A percentile compares a stretch with the other conserved stretches of the same genome.
These are phyloP conservation scores for Alternaria ventricosa DNA, from an alignment of 2,329 filamentous ascomycete genomes.

Conservation along the genomic window DNA sequence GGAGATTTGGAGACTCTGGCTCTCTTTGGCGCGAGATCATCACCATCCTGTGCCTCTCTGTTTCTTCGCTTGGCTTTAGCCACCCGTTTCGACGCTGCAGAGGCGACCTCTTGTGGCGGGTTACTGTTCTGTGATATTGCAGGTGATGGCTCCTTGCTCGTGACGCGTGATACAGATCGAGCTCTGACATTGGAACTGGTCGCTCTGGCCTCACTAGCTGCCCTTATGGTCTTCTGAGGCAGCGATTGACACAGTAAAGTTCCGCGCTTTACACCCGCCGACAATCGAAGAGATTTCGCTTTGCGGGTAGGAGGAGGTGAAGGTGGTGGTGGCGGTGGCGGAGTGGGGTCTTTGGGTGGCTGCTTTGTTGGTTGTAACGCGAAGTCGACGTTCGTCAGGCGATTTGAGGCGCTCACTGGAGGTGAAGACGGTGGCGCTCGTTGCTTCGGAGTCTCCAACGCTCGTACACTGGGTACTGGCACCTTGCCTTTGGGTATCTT, in stretches of 20 bases:
- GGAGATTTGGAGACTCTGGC: conserved; percentile 4
- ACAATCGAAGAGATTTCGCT: conserved; percentile 48
- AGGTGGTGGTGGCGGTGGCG: conserved; percentile 14
- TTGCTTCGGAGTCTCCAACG: conserved; percentile 31
- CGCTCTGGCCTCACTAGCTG: conserved; percentile 6
- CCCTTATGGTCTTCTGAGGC: conserved; percentile 15
- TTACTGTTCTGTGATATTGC: neutral
- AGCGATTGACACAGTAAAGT: conserved; percentile 53
- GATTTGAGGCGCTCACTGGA: conserved; percentile 46
- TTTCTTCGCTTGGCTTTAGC: conserved; percentile 15
- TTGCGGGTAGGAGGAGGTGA: conserved; percentile 28
- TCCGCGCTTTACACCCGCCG: conserved; percentile 48
- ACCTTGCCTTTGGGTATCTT: conserved; percentile 34
- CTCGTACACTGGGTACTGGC: conserved; percentile 30
- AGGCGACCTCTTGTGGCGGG: neutral
- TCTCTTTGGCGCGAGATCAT: conserved; percentile 1
- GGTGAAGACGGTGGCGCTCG: conserved; percentile 43
- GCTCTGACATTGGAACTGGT: neutral
- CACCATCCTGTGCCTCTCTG: neutral
- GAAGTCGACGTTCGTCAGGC: conserved; percentile 44
- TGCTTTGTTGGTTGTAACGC: conserved; percentile 21
- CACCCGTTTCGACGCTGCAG: neutral
- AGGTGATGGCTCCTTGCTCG: conserved; percentile 11
- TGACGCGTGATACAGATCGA: neutral
- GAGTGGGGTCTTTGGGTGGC: conserved; percentile 7